A percentile compares a stretch with the other conserved stretches of the same genome.
phyloP scores from a whole-genome alignment of 163 green algal genomes.

The Chloroidium sp. region DNA sequence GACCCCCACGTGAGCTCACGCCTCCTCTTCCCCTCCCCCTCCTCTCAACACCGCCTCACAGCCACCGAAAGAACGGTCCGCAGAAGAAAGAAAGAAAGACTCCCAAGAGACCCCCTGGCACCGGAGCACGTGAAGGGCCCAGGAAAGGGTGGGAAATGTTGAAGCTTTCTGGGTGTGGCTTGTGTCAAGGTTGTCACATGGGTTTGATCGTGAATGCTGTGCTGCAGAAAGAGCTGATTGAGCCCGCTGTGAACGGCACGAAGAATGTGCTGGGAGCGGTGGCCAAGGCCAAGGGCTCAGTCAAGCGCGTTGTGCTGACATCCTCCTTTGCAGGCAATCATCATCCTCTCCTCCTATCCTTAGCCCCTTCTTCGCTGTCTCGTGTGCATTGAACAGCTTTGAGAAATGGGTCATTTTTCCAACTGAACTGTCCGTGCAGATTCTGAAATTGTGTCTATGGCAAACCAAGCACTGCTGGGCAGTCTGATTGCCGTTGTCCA shows the following conservation, averaged over 20 bases:
- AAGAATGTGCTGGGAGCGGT: constrained; percentile 44
- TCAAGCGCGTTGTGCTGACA: constrained; percentile 66
- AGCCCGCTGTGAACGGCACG: constrained; percentile 62
- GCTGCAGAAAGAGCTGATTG: constrained; percentile 46
- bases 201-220: background rate
- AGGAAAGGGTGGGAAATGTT: too few relatives aligned
- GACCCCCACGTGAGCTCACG: background rate
- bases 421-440: too few relatives aligned
- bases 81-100: too few relatives aligned
- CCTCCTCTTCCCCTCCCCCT: too few relatives aligned
- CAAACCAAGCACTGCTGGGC: background rate
- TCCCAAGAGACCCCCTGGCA: too few relatives aligned
- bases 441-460: background rate
- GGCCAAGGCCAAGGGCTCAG: constrained; percentile 23
- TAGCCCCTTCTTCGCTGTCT: background rate
- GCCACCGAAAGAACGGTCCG: too few relatives aligned
- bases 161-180: too few relatives aligned
- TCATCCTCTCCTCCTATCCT: background rate
- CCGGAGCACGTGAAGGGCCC: too few relatives aligned
- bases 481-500: too few relatives aligned
- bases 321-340: constrained; percentile 28
- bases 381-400: background rate
- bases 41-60: too few relatives aligned
- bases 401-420: background rate
- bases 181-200: too few relatives aligned